Evolutionary conservation across 1,139 yeast genomes (phyloP), one percentile per base, ranked within the genome.

Genomic region (Pneumocystis canis): DNA sequence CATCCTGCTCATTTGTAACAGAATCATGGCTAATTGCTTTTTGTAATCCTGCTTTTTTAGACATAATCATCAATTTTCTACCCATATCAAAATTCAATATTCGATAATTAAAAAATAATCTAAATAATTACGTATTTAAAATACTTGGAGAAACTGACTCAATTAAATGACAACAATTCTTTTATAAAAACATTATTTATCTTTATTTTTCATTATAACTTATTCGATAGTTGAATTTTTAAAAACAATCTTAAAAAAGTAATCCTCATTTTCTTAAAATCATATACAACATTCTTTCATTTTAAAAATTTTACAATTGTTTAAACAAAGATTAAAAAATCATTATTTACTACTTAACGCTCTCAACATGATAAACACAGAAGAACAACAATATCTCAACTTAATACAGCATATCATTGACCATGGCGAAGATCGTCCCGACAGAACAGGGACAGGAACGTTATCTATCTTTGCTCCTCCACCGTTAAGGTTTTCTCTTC

Each of bases 361-460:
- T 25, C 18, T 33, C 11, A 31, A 32, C 16, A 37, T 33, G 47
- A 20, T 47, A 37, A 82, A 81, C 69, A 39, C 64, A 1, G 90
- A 87, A 67, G 99, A 92, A 74, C 85, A 83, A 70, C 90, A 89
- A 16, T 92, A 92, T 72, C 81, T 92, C 53, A 90, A 88, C 68
- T 80, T 92, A 61, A 89, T 97, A 73, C 75, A 78, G 65, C 77
- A 81, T 14, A 92, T 94, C 72, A 84, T 92, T 39, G 78, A 80
- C 3, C 82, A 86, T 67, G 98, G 98, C 53, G 97, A 92, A 72
- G 80, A 80, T 69, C 84, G 99, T 66, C 89, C 94, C 5, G 99
- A 92, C 72, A 80, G 99, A 72, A 92, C 99, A 0, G 99, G 98
- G 0, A 92, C 98, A 0, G 99, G 99, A 11, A 94, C 98, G 0